Evolutionary conservation across 345 rosid species (phyloP), one percentile per base, ranked within the genome.

Genomic region (Camelina laxa): DNA sequence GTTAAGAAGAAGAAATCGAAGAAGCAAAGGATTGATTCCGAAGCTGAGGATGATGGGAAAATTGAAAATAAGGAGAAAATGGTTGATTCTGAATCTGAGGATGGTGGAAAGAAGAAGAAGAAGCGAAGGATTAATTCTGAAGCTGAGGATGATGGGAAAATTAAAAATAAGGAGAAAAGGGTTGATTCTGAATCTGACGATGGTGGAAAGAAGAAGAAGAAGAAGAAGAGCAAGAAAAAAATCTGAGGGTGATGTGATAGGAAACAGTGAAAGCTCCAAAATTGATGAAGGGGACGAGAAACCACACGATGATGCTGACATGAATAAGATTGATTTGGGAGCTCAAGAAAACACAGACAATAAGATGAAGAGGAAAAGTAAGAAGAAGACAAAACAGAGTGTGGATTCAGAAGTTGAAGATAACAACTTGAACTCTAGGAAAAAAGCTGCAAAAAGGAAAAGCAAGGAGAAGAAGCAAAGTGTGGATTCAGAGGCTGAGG

Each of bases 401-500:
- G 14, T 16, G 27, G 58, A 22, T 22, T 22, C 24, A 22, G 24
- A 22, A 22, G 24, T 22, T 22, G 2, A 22, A 22, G 24, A 22
- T 22, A 3, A 22, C 2, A 22, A 22, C 24, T 22, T 22, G 24
- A 22, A 22, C 24, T 20, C 64, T 6, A 39, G 35, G 35, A 62
- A 79, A 57, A n/a, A n/a, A n/a, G 51, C 58, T 15, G 51, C 61
- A 14, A 61, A 47, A 1, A 35, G 17, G 75, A n/a, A n/a, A n/a
- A n/a, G n/a, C 10, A 69, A 75, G 49, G 15, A 53, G 60, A 47
- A 74, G 38, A 65, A 35, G 2, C 56, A 2, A 60, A 68, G 27
- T 13, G 24, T 9, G 8, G n/a, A n/a, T n/a, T n/a, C n/a, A n/a
- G n/a, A n/a, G n/a, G 19, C 21, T 88, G 38, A 89, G 91, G 73